Conservation (phyloP, 2,329 filamentous ascomycete genomes). For the Cryphonectria radicalis region DNA sequence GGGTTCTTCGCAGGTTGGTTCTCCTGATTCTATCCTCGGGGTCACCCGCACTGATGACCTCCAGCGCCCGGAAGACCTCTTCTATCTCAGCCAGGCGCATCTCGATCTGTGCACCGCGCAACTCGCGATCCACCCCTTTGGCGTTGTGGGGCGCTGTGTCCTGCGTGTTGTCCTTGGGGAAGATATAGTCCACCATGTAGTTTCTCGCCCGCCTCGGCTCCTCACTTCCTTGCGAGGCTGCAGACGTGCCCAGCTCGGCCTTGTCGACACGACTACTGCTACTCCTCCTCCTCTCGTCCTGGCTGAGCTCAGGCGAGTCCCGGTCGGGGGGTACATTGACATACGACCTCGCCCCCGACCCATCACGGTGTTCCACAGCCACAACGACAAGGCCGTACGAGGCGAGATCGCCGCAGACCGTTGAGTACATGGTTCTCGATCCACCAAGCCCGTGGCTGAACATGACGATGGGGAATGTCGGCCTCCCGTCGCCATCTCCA, state of each 20-base stretch:
- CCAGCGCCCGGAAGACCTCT: constrained; percentile 62
- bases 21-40: constrained; percentile 52
- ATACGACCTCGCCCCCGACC: constrained; percentile 63
- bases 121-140: constrained; percentile 61
- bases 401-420: constrained; percentile 67
- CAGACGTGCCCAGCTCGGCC: constrained; percentile 31
- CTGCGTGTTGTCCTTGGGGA: constrained; percentile 57
- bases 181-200: constrained; percentile 65
- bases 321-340: constrained; percentile 57
- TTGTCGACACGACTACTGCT: constrained; percentile 13
- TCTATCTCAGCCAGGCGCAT: constrained; percentile 67
- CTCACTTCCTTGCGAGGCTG: constrained; percentile 33
- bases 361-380: constrained; percentile 68
- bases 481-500: constrained; percentile 32
- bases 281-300: constrained; percentile 33
- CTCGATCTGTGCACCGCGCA: constrained; percentile 65
- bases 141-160: constrained; percentile 60
- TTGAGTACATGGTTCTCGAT: constrained; percentile 64
- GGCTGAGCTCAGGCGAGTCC: constrained; percentile 39
- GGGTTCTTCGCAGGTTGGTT: constrained; percentile 61
- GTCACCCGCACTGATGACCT: constrained; percentile 57
- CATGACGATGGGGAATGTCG: constrained; percentile 62
- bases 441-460: constrained; percentile 71
- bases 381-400: constrained; percentile 69
- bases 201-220: constrained; percentile 41